A percentile compares a stretch with the other conserved stretches of the same genome.
phyloP scores from a whole-genome alignment of 805 yeast genomes.

The Kuraishia hungarica region DNA sequence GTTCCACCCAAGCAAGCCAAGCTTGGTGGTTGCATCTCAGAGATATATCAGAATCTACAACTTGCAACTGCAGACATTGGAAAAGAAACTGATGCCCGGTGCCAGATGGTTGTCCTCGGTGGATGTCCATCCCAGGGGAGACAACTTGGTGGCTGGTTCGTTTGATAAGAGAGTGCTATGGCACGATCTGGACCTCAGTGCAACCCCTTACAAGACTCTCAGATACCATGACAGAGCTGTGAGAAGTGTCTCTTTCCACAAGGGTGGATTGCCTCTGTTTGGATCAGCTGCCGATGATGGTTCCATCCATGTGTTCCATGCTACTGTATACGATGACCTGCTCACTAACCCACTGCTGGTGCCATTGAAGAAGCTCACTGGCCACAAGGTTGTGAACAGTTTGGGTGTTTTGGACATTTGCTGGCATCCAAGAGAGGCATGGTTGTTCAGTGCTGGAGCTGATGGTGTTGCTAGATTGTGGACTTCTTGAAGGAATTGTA shows the following conservation, averaged over 20 bases:
- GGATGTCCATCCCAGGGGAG: constrained; percentile 95
- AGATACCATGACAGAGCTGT: constrained; percentile 95
- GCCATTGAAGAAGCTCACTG: constrained; percentile 88
- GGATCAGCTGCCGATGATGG: constrained; percentile 97
- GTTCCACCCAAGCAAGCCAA: constrained; percentile 96
- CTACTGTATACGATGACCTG: constrained; percentile 89
- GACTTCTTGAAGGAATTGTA: constrained; percentile 59
- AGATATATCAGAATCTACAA: constrained; percentile 88
- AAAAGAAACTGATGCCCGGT: constrained; percentile 87
- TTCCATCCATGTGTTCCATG: constrained; percentile 87
- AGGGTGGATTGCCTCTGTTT: constrained; percentile 77
- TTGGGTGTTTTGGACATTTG: constrained; percentile 80
- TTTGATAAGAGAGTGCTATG: constrained; percentile 92
- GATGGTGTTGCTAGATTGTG: constrained; percentile 93
- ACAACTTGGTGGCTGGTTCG: constrained; percentile 85
- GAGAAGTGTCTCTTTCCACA: constrained; percentile 80
- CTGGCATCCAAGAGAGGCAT: constrained; percentile 98
- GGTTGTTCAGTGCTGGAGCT: constrained; percentile 97
- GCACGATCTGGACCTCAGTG: constrained; percentile 90
- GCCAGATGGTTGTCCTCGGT: constrained; percentile 90
- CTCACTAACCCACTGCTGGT: constrained; percentile 94
- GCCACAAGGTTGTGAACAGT: constrained; percentile 73
- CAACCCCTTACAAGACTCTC: constrained; percentile 90
- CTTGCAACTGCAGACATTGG: constrained; percentile 72
- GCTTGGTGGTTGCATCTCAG: constrained; percentile 88